Evolutionary conservation across 805 yeast species (phyloP), one percentile per base, ranked within the genome.

Genomic region (Lipomyces mesembrius): DNA sequence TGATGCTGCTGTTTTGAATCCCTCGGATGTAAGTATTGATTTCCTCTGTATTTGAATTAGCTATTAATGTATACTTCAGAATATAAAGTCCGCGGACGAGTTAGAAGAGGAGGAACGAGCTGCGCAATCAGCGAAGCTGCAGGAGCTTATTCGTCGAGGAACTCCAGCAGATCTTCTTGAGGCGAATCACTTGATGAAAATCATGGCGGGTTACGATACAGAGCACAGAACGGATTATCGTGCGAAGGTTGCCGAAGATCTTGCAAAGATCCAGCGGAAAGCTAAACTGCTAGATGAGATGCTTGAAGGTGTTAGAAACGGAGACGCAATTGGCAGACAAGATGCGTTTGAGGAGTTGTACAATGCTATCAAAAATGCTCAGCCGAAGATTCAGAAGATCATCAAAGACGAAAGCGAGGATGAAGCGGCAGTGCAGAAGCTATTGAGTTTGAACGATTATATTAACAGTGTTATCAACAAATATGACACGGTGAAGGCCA

Each of bases 191-290:
- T 84, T 95, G 78, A 95, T 95, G 99, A 92, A 94, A 77, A 87
- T 95, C 72, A 92, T 95, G 97, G 97, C 98, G 4, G 99, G 99
- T 5, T 95, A 92, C 82, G 90, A 90, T 77, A 92, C 90, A 74
- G 97, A 92, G 76, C 86, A 87, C 68, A 81, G 84, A 68, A 85
- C 86, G 63, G 90, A 88, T 73, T 90, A 92, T 71, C 87, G 87
- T 75, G 91, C 90, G 64, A 87, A 90, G 73, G 89, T 93, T 43
- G 87, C 88, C 43, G 91, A 89, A 70, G 98, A 95, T 75, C 82
- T 95, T 62, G 91, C 90, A 59, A 88, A 90, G 76, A 83, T 95
- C 74, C 88, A 87, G 73, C 85, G 97, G 64, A 95, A 95, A 79
- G 90, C 92, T 14, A 96, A 91, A 71, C 82, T 95, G 56, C 85